A percentile compares a stretch with the other conserved stretches of the same genome.
These are phyloP conservation scores for Neonectria punicea DNA, from an alignment of 2,329 filamentous ascomycete species.

Conservation along the genomic window DNA sequence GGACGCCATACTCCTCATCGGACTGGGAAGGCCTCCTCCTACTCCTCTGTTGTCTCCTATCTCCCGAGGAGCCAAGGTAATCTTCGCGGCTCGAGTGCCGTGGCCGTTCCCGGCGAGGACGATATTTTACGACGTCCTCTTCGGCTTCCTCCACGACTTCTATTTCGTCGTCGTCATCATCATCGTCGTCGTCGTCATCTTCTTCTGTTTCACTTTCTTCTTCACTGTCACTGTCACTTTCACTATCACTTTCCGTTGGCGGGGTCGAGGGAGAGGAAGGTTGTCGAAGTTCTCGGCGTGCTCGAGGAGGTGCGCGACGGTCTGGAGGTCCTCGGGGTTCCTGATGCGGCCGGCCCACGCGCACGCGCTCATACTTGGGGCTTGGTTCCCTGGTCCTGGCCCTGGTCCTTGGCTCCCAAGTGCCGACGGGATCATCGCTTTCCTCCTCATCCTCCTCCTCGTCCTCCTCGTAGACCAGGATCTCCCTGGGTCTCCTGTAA, in stretches of 20 bases:
- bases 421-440: slow-evolving; percentile 27
- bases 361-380: slow-evolving; percentile 18
- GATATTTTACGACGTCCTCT: slow-evolving; percentile 34
- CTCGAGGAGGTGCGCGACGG: not conserved
- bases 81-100: slow-evolving; percentile 42
- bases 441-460: slow-evolving; percentile 39
- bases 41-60: slow-evolving; percentile 35
- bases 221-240: slow-evolving; percentile 17
- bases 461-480: slow-evolving; percentile 43
- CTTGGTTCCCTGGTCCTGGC: slow-evolving; percentile 37
- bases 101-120: slow-evolving; percentile 21
- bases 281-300: not conserved
- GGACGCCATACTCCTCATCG: slow-evolving; percentile 40
- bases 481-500: slow-evolving; percentile 44
- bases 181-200: slow-evolving; percentile 15
- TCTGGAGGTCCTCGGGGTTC: slow-evolving; percentile 6
- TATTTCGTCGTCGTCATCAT: slow-evolving; percentile 38
- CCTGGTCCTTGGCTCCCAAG: slow-evolving; percentile 27
- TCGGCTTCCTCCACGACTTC: slow-evolving; percentile 46
- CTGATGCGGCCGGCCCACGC: slow-evolving; percentile 8
- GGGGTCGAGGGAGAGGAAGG: slow-evolving; percentile 14
- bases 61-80: slow-evolving; percentile 40
- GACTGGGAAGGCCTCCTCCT: slow-evolving; percentile 37
- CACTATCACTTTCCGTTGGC: slow-evolving; percentile 9
- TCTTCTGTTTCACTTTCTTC: slow-evolving; percentile 16